Evolutionary conservation across 1,284 basidiomycete genomes (phyloP).

Genomic region (Cutaneotrichosporon dermatis): DNA sequence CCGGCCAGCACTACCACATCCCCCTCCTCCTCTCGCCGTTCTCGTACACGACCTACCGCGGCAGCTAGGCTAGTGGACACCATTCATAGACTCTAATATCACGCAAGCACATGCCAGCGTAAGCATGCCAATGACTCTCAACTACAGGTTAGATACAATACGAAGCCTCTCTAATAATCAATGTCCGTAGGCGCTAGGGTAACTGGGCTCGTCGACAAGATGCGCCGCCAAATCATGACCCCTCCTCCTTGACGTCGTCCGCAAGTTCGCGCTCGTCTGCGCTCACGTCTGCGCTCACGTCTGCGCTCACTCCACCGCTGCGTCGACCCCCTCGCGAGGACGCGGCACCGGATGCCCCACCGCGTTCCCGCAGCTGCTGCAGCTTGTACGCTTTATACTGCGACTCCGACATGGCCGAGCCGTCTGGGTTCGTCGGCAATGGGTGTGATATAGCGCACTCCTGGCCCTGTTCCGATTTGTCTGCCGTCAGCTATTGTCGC

Average conservation of each 20-base stretch:
- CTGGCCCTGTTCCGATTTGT: constrained; percentile 49
- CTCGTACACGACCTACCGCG: constrained; percentile 87
- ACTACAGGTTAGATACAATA: constrained; percentile 3
- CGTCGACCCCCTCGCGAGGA: background rate
- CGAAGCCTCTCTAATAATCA: background rate
- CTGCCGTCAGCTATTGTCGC: constrained; percentile 19
- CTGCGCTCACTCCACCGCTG: constrained; percentile 15
- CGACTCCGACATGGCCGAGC: constrained; percentile 44
- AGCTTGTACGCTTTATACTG: constrained; percentile 44
- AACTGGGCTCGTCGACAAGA: too few species aligned
- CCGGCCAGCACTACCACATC: constrained; percentile 80
- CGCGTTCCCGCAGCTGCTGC: constrained; percentile 22
- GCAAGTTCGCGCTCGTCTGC: constrained; percentile 18
- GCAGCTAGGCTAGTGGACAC: constrained; percentile 55
- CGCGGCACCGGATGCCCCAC: background rate
- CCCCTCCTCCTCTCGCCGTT: constrained; percentile 86
- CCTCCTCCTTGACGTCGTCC: background rate
- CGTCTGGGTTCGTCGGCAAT: constrained; percentile 47
- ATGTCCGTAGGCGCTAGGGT: background rate
- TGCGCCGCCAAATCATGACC: background rate
- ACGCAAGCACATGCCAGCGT: background rate
- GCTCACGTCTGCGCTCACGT: constrained; percentile 18
- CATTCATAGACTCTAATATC: background rate
- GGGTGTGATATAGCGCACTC: constrained; percentile 48
- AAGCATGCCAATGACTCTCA: background rate